phyloP scores from a whole-genome alignment of 495 filamentous ascomycete species.

The Penicillium parvum region DNA sequence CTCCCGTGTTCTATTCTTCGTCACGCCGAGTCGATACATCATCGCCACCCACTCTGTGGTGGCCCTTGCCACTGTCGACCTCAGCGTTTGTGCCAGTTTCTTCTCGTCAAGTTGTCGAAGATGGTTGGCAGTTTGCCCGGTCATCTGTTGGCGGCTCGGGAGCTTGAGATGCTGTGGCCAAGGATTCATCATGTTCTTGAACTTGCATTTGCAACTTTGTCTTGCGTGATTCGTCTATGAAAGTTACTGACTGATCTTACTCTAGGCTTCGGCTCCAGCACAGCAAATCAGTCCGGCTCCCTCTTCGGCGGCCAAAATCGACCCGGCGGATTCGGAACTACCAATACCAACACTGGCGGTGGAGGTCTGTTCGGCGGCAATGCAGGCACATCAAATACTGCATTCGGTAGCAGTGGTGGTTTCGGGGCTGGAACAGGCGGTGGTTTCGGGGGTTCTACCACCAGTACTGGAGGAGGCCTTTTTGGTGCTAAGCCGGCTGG shows the following conservation, averaged over 20 bases:
- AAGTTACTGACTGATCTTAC: slow-evolving; percentile 16
- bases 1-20: slow-evolving; percentile 7
- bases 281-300: slow-evolving; percentile 30
- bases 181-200: slow-evolving; percentile 12
- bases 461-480: slow-evolving; percentile 36
- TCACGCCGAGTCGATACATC: background rate
- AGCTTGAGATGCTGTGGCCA: slow-evolving; percentile 10
- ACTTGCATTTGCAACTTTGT: slow-evolving; percentile 19
- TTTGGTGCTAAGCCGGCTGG: slow-evolving; percentile 43
- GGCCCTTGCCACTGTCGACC: background rate
- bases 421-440: slow-evolving; percentile 42
- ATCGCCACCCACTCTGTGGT: background rate
- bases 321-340: slow-evolving; percentile 46
- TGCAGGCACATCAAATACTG: no score
- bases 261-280: slow-evolving; percentile 38
- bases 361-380: slow-evolving; percentile 48
- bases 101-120: background rate
- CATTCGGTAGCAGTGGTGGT: slow-evolving; percentile 48
- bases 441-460: slow-evolving; percentile 36
- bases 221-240: background rate
- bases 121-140: background rate
- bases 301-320: slow-evolving; percentile 39
- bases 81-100: background rate
- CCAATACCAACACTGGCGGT: slow-evolving; percentile 37
- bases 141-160: background rate